A percentile compares a stretch with the other conserved stretches of the same genome.
Conservation (phyloP, 129 eudicot species). For the Cynara cardunculus region DNA sequence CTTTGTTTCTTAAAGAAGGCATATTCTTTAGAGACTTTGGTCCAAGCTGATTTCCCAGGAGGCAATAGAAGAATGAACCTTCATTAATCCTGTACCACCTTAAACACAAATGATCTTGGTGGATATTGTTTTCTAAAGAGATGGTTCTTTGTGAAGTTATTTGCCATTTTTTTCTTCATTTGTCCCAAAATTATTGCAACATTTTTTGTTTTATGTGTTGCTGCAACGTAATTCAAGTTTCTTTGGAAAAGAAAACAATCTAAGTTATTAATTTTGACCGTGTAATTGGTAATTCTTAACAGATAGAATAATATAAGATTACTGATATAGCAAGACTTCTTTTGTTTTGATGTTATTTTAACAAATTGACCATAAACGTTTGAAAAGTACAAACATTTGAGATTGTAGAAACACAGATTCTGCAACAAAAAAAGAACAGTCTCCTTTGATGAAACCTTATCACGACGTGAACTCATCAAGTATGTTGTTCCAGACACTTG, state of each 20-base stretch:
- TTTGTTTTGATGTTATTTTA: background rate
- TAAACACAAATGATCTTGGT: background rate
- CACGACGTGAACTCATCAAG: too few relatives aligned
- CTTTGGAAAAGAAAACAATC: too few relatives aligned
- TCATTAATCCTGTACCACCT: background rate
- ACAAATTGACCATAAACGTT: background rate
- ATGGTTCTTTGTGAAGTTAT: background rate
- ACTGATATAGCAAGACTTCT: background rate
- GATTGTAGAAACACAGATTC: background rate
- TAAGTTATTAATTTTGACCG: background rate
- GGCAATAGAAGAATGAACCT: background rate
- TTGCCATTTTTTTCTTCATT: too few relatives aligned
- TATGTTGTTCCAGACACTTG: too few relatives aligned
- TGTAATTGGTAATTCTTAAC: background rate
- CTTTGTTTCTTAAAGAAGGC: too few relatives aligned
- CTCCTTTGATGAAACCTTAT: too few relatives aligned
- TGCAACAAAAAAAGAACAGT: background rate
- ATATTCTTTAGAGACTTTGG: conserved; percentile 10
- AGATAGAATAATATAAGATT: background rate
- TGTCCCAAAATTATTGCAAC: too few relatives aligned
- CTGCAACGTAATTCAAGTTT: too few relatives aligned
- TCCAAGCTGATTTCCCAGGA: background rate
- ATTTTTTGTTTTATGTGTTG: too few relatives aligned
- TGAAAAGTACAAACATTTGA: background rate
- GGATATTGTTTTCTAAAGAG: background rate